Conservation (phyloP, 2,329 filamentous ascomycete species). For the Ophiostoma piceae region DNA sequence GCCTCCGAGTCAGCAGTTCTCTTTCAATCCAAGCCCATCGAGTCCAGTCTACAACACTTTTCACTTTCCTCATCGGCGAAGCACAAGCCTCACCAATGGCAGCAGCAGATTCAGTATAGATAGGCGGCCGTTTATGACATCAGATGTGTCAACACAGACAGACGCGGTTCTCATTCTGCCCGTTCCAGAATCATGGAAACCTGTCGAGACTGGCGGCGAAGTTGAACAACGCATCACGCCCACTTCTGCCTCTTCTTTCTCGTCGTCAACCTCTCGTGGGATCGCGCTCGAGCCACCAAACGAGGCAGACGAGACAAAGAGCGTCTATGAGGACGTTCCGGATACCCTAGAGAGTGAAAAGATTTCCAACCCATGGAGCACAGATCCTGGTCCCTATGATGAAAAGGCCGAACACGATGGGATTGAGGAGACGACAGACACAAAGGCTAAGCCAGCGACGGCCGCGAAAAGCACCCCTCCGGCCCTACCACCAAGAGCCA, state of each 20-base stretch:
- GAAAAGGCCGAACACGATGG: constrained; percentile 1
- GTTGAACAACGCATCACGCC: not conserved
- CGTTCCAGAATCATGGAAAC: not conserved
- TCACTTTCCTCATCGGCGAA: constrained; percentile 34
- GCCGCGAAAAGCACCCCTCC: constrained; percentile 9
- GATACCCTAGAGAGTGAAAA: not conserved
- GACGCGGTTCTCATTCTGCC: constrained; percentile 22
- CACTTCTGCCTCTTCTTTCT: not conserved
- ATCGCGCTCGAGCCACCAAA: constrained; percentile 8
- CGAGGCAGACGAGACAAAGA: constrained; percentile 17
- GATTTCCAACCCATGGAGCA: constrained; percentile 20
- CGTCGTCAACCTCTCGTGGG: not conserved
- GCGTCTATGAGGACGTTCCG: constrained; percentile 22
- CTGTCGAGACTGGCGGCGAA: not conserved
- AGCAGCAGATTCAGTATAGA: constrained; percentile 13
- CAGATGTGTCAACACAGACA: constrained; percentile 22
- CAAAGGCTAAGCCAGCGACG: not conserved
- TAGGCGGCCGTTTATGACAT: not conserved
- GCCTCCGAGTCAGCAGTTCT: constrained; percentile 36
- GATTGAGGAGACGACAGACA: not conserved
- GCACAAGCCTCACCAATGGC: constrained; percentile 8
- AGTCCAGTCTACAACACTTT: constrained; percentile 32
- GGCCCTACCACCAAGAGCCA: constrained; percentile 1
- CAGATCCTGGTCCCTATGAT: not conserved
- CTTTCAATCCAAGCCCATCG: constrained; percentile 36